These are phyloP conservation scores for Podospora pseudopauciseta DNA, from an alignment of 495 filamentous ascomycete genomes.

Conservation along the genomic window DNA sequence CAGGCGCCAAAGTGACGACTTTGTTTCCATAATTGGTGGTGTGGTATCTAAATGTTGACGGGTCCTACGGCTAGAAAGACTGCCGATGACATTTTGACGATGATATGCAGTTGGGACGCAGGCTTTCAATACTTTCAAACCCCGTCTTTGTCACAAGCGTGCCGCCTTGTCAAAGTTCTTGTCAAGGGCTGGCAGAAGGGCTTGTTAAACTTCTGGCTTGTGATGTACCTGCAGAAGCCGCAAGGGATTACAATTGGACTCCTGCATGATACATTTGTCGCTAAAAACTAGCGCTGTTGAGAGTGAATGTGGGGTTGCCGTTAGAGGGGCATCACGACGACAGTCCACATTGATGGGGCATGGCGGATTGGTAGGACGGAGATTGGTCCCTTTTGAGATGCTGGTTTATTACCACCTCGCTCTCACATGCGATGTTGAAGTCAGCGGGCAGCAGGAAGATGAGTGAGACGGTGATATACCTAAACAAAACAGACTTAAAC, in stretches of 20 bases:
- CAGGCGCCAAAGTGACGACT: neutral
- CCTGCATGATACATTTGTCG: conserved; percentile 9
- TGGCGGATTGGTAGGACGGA: neutral
- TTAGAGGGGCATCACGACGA: conserved; percentile 1
- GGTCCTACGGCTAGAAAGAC: neutral
- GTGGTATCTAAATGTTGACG: neutral
- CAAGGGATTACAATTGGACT: neutral
- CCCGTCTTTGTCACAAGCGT: neutral
- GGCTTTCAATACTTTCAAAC: neutral
- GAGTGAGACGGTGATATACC: neutral
- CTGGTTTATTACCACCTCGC: neutral
- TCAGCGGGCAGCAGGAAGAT: neutral
- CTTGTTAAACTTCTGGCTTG: neutral
- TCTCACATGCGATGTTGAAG: neutral
- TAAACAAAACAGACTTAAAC: neutral
- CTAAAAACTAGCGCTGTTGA: conserved; percentile 1
- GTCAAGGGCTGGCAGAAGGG: neutral
- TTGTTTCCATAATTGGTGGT: neutral
- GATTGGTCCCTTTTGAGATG: neutral
- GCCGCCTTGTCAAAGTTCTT: neutral
- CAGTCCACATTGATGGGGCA: neutral
- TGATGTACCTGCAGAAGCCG: conserved; percentile 8
- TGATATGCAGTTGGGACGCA: neutral
- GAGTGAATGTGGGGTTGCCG: neutral
- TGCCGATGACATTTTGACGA: neutral